Percentiles rank a stretch among this genome's conserved stretches.
phyloP scores from a whole-genome alignment of 352 stramenopile species.

The Pythium apleroticum region DNA sequence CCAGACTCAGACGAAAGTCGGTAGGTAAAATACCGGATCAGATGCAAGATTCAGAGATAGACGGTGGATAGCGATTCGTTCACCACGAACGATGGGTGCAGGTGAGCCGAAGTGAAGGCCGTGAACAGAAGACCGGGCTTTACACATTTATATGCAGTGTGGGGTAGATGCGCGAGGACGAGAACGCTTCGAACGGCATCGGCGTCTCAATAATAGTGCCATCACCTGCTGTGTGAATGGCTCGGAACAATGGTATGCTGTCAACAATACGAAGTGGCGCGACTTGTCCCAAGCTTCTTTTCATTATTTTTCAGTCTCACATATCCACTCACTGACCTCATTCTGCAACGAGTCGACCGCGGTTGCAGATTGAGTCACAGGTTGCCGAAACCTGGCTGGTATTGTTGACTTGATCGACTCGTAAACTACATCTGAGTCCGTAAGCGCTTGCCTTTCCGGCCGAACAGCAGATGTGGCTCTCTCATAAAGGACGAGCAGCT shows the following conservation, averaged over 20 bases:
- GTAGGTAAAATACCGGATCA: constrained; percentile 1
- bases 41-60: background rate
- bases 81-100: background rate
- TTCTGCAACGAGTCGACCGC: background rate
- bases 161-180: background rate
- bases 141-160: background rate
- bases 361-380: constrained; percentile 1
- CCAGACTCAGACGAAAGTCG: constrained; percentile 7
- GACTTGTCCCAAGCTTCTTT: background rate
- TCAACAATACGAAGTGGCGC: constrained; percentile 6
- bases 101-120: background rate
- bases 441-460: constrained; percentile 8
- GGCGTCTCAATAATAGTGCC: background rate
- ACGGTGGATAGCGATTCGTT: background rate
- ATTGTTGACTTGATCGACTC: constrained; percentile 18
- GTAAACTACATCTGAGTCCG: constrained; percentile 26
- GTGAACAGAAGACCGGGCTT: background rate
- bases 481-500: background rate
- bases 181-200: constrained; percentile 2
- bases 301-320: background rate
- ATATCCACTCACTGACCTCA: background rate
- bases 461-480: too few species aligned
- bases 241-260: background rate
- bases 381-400: background rate
- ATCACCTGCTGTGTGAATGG: background rate